Evolutionary conservation across 345 rosid species (phyloP), one percentile per base, ranked within the genome.

Genomic region (Raphanus raphanistrum): DNA sequence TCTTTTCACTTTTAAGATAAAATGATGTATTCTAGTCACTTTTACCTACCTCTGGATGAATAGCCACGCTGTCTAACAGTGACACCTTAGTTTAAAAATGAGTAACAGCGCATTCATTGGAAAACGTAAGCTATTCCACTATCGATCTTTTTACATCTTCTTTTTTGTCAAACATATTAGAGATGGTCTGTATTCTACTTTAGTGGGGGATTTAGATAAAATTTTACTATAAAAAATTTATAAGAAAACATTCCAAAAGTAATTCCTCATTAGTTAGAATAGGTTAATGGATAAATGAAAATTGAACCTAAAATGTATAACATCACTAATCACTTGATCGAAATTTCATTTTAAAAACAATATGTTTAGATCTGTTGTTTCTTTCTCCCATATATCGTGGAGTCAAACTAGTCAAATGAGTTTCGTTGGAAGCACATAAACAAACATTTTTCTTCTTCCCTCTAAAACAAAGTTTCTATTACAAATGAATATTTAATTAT

Each of bases 401-500:
- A 48, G 79, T 69, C 67, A 79, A 71, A 61, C 67, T 48, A 74
- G 75, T 79, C 78, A 48, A 79, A 79, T 25, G 71, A 68, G 66
- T 54, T 60, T 61, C 4, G 45, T 33, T 17, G 60, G 15, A 66
- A 48, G 68, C 3, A 52, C 31, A 60, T 28, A 73, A 61, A 68
- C 11, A 73, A 73, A 66, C 52, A 73, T 48, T 13, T 48, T 36
- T 66, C 41, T 35, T 45, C 6, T 71, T 41, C 59, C 36, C 9
- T 8, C 2, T 43, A 43, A 63, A 57, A 26, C 6, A 73, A 63
- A 52, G 74, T 79, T 68, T 69, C 2, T 66, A 50, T 50, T 4
- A 50, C 55, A 11, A 38, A 33, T n/a, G 52, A 58, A 50, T 50
- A 50, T 27, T 10, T 15, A 31, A 41, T n/a, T 52, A 35, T 35